Evolutionary conservation across 78 protist species (phyloP).

Genomic region (Protostelium mycophagum): DNA sequence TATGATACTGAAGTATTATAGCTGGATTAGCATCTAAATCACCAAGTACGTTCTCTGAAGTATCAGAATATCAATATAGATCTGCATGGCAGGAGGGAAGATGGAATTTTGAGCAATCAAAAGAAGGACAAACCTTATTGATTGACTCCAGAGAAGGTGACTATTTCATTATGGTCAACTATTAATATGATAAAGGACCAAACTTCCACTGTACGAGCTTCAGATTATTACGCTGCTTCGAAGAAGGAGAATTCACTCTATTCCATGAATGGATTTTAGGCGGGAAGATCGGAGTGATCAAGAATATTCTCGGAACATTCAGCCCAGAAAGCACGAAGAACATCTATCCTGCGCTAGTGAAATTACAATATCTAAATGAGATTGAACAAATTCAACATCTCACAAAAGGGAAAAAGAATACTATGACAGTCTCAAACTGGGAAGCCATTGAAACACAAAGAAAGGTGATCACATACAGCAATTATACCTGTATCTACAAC

Average conservation of each 20-base stretch:
- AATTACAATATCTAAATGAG: neutral
- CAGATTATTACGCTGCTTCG: neutral
- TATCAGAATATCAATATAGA: neutral
- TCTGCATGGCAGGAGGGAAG: neutral
- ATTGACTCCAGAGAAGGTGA: neutral
- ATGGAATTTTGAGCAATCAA: neutral
- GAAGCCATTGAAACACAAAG: neutral
- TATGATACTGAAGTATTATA: neutral
- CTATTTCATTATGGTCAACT: neutral
- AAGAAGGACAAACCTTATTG: neutral
- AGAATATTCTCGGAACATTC: neutral
- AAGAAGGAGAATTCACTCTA: slow-evolving; percentile 1
- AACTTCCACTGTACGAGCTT: neutral
- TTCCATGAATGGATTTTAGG: neutral
- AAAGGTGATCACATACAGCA: neutral
- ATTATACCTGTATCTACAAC: neutral
- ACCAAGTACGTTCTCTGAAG: neutral
- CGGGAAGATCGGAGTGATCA: neutral
- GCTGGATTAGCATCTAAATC: neutral
- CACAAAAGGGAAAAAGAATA: neutral
- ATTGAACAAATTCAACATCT: neutral
- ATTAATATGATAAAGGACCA: neutral
- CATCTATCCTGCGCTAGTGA: slow-evolving; percentile 4
- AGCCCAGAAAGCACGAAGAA: slow-evolving; percentile 5
- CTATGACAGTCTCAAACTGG: neutral